A percentile compares a stretch with the other conserved stretches of the same genome.
These are phyloP conservation scores for Cryptococcus sp. DNA, from an alignment of 1,284 basidiomycete genomes.

Conservation along the genomic window DNA sequence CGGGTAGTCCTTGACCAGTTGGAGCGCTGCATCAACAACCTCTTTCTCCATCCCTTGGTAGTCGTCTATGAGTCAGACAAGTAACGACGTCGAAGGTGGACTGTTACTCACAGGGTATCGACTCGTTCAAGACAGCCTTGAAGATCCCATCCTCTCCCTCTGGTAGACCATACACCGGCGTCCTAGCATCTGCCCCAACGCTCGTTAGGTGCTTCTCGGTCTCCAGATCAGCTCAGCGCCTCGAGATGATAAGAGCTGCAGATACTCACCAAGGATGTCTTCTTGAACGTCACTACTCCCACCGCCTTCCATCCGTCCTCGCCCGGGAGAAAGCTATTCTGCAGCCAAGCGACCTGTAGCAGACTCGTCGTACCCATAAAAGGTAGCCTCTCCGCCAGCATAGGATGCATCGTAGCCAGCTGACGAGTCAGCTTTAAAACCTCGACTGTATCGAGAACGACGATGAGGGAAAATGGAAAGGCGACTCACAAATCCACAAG, in stretches of 20 bases:
- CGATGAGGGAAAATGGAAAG: too few relatives aligned
- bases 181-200: slow-evolving; percentile 15
- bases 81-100: neutral
- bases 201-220: slow-evolving; percentile 12
- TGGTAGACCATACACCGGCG: slow-evolving; percentile 16
- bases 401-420: slow-evolving; percentile 32
- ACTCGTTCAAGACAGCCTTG: slow-evolving; percentile 14
- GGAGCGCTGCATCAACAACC: slow-evolving; percentile 17
- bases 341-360: slow-evolving; percentile 24
- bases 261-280: slow-evolving; percentile 16
- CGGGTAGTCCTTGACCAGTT: slow-evolving; percentile 9
- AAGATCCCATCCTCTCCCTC: slow-evolving; percentile 17
- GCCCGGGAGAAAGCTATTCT: slow-evolving; percentile 19
- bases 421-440: neutral
- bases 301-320: slow-evolving; percentile 12
- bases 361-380: slow-evolving; percentile 24
- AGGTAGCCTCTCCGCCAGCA: slow-evolving; percentile 16
- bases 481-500: slow-evolving; percentile 20
- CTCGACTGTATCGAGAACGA: neutral
- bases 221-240: slow-evolving; percentile 1
- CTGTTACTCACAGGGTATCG: slow-evolving; percentile 16
- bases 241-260: too few relatives aligned
- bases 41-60: slow-evolving; percentile 26
- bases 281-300: slow-evolving; percentile 26
- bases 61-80: slow-evolving; percentile 17